phyloP scores from a whole-genome alignment of 83 land plant genomes.

The Picea abies region DNA sequence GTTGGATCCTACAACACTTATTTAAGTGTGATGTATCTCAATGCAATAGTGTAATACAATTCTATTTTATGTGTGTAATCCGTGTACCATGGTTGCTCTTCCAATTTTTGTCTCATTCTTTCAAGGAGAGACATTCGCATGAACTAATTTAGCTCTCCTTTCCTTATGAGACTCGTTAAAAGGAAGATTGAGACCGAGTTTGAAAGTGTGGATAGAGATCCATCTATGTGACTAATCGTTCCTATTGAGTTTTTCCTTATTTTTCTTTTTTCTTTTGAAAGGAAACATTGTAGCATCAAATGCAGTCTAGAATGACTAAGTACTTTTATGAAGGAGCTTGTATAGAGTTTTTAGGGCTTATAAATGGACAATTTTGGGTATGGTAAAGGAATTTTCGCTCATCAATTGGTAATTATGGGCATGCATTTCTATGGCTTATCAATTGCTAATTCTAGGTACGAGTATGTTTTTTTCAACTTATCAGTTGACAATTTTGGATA shows the following conservation, averaged over 20 bases:
- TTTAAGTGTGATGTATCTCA: too few relatives aligned
- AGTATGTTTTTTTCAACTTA: background rate
- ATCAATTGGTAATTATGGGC: background rate
- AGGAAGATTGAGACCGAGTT: too few relatives aligned
- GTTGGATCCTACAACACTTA: too few relatives aligned
- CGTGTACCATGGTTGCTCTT: too few relatives aligned
- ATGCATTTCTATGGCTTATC: background rate
- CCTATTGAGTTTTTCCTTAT: conserved; percentile 27
- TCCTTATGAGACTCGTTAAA: too few relatives aligned
- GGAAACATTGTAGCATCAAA: background rate
- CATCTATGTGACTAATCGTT: conserved; percentile 25
- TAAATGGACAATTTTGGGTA: background rate
- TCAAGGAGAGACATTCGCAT: too few relatives aligned
- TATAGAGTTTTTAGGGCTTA: too few relatives aligned
- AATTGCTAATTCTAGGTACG: background rate
- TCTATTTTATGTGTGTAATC: too few relatives aligned
- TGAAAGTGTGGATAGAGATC: conserved; percentile 26
- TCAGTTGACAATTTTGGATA: background rate
- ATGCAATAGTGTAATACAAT: too few relatives aligned
- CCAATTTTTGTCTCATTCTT: too few relatives aligned
- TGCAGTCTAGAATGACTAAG: background rate
- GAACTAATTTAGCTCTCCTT: too few relatives aligned
- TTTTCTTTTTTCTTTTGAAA: background rate
- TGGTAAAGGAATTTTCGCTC: background rate
- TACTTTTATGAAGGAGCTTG: background rate